A percentile compares a stretch with the other conserved stretches of the same genome.
Conservation (phyloP, 2,329 filamentous ascomycete genomes). For the Colletotrichum destructivum region DNA sequence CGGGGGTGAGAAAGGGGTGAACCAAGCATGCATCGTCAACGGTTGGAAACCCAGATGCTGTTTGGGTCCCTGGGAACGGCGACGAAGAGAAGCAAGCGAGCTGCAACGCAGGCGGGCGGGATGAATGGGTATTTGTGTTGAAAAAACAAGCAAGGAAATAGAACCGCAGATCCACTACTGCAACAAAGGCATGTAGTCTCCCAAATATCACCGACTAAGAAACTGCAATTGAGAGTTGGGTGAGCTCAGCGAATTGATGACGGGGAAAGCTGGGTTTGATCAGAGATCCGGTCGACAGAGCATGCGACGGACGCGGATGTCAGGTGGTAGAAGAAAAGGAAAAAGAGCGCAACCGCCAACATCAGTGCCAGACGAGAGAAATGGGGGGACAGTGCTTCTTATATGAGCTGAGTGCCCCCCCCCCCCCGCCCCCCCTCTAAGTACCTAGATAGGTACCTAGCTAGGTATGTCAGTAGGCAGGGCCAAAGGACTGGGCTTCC, state of each 20-base stretch:
- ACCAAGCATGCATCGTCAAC: background rate
- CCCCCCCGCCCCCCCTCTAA: no score
- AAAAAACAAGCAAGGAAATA: slow-evolving; percentile 18
- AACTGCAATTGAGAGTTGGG: background rate
- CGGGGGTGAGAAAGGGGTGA: background rate
- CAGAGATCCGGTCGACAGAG: background rate
- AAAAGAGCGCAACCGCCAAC: background rate
- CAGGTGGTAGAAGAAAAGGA: background rate
- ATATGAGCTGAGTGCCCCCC: slow-evolving; percentile 19
- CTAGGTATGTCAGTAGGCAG: no score
- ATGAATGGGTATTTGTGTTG: background rate
- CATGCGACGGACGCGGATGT: background rate
- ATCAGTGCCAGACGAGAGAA: background rate
- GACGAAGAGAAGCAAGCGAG: background rate
- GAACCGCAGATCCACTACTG: background rate
- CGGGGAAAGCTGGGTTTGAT: background rate
- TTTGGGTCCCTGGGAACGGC: background rate
- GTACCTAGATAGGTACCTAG: no score
- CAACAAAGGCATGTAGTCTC: background rate
- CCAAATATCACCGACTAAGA: background rate
- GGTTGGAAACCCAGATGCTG: background rate
- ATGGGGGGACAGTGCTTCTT: slow-evolving; percentile 1
- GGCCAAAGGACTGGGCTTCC: slow-evolving; percentile 14
- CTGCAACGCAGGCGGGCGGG: background rate
- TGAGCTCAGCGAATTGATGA: background rate